Base-by-base conservation (phyloP, 2,329 filamentous ascomycete species). In the Fusarium temperatum region DNA sequence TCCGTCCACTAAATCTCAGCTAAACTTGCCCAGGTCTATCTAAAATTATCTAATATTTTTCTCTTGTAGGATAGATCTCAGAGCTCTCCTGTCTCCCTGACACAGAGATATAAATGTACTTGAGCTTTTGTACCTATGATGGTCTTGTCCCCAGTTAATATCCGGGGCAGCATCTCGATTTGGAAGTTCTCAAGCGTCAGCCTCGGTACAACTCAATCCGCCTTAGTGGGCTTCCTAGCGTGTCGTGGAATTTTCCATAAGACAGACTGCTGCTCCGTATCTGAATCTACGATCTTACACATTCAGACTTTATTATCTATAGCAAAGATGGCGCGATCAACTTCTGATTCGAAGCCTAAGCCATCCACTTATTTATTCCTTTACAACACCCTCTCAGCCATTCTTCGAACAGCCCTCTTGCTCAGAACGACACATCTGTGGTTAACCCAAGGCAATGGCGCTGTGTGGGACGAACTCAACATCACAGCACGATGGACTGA, bases 381-480 rank as follows among this genome's bases (percentile, higher is more conserved):
- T 3, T 77, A 77, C 30, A 77, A 77, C 20, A 44, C 61, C 5
- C 8, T 70, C 5, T 75, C 65, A 5, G 70, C 67, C 2, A 20
- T 64, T 15, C 38, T 77, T 3, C 62, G 75, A 36, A 41, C 48
- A 32, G 36, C 39, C 12, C 56, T 77, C 22, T 36, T 72, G 2
- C 10, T 65, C 11, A 66, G 65, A 38, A 74, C 72, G 5, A 15
- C 56, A 17, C 42, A 70, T 5, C 24, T 77, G 13, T 77, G 75
- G 65, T 39, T 18, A 6, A 51, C n/a, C 4, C 4, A 47, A 12
- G 72, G 65, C 11, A 75, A 77, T 35, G 45, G 45, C 4, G 36
- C 59, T 18, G 75, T 75, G 10, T 77, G 75, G 75, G 39, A 64
- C 4, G 55, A 72, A n/a, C 70, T 77, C 17, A 63, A 63, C 24